Base-by-base conservation (phyloP, 257 asterid genomes). In the Solanum sejunctum region DNA sequence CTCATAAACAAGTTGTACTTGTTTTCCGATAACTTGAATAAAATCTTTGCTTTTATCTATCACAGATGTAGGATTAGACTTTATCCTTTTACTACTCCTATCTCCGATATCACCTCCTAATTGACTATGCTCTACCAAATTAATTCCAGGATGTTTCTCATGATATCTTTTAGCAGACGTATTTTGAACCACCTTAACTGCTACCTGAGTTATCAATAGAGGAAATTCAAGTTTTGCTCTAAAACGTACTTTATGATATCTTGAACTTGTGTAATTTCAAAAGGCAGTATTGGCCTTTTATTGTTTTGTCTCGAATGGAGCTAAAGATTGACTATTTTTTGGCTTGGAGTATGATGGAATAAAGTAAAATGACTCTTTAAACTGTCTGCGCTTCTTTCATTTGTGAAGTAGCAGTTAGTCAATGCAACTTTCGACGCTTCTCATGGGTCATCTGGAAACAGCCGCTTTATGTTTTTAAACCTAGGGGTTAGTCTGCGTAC, bases 1-100 rank as follows among this genome's bases (percentile, higher is more conserved):
- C 32, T 58, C 54, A 72, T 63, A 21, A 39, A 84, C 72, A 56
- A 97, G 98, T n/a, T 28, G 52, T 66, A 41, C 84, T 83, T 36
- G 43, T 49, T 21, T 43, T 8, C 7, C 1, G 23, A 47, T 21
- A 45, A 20, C 80, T 47, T 49, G 81, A 45, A 49, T 13, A 49
- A 8, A 47, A 16, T 75, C 39, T 66, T 39, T 49, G 6, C 39
- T 36, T 60, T 49, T 49, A 49, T 23, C 60, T 47, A 47, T 49
- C 43, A 75, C 39, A 72, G 55, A 72, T 10, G 39, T 72, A n/a
- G 57, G 57, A 45, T 45, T 12, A 72, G 20, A 72, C 28, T 72
- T 72, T 20, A 12, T 32, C 80, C 45, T 6, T 52, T 21, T 43
- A 21, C 15, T 36, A 16, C 10, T 63, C 63, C 67, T 63, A 80